Conservation (phyloP, 2,329 filamentous ascomycete species). For the Thermomyces lanuginosus region DNA sequence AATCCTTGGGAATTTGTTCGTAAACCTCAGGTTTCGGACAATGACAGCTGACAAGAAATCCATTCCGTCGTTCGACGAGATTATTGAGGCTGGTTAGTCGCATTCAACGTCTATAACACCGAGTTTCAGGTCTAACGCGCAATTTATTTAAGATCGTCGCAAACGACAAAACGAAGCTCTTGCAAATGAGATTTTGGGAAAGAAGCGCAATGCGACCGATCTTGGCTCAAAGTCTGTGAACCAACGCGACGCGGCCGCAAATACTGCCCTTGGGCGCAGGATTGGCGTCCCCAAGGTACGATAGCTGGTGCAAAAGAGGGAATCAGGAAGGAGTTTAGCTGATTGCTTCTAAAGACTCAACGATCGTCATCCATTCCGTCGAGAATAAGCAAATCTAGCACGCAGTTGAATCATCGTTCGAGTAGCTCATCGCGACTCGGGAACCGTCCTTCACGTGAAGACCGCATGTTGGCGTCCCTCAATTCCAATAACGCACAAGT, state of each 20-base stretch:
- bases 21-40: too few species aligned
- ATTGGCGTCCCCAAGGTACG: conserved; percentile 43
- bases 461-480: conserved; percentile 17
- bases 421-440: too few species aligned
- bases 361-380: too few species aligned
- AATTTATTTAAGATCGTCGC: conserved; percentile 28
- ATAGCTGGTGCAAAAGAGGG: too few species aligned
- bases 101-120: conserved; percentile 3
- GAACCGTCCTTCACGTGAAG: conserved; percentile 19
- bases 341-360: too few species aligned
- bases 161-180: conserved; percentile 40
- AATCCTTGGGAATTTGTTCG: too few species aligned
- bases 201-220: conserved; percentile 33
- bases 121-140: conserved; percentile 5
- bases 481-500: conserved; percentile 15
- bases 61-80: conserved; percentile 32
- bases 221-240: conserved; percentile 27
- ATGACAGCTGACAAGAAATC: conserved; percentile 24
- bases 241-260: conserved; percentile 28
- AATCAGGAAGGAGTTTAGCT: too few species aligned
- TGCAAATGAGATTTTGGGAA: conserved; percentile 43
- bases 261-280: conserved; percentile 38
- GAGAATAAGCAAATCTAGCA: too few species aligned
- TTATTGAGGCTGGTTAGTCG: conserved; percentile 34
- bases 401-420: too few species aligned